These are phyloP conservation scores for Letharia lupina DNA, from an alignment of 495 filamentous ascomycete genomes.

Conservation along the genomic window DNA sequence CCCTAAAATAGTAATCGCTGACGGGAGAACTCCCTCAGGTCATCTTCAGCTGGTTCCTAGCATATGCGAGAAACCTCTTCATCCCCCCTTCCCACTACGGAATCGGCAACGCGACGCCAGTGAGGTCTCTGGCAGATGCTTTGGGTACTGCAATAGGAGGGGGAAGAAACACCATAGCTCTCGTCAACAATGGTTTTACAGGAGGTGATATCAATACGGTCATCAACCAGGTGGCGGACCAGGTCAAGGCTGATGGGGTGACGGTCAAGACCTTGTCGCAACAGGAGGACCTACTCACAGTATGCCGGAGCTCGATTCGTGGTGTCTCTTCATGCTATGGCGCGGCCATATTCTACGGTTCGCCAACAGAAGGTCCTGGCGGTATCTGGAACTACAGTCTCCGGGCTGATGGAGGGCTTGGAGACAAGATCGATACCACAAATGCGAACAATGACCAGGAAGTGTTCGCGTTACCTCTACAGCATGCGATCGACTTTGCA, in stretches of 20 bases:
- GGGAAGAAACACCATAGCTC: conserved; percentile 58
- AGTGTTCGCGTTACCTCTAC: conserved; percentile 67
- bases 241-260: conserved; percentile 44
- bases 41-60: conserved; percentile 57
- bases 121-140: conserved; percentile 53
- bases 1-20: background rate
- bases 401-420: conserved; percentile 58
- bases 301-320: conserved; percentile 58
- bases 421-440: conserved; percentile 50
- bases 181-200: conserved; percentile 63
- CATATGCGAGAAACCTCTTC: conserved; percentile 61
- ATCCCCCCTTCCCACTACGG: conserved; percentile 59
- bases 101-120: conserved; percentile 46
- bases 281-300: conserved; percentile 46
- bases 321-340: conserved; percentile 67
- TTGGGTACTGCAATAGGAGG: conserved; percentile 38
- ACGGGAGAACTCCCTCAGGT: conserved; percentile 28
- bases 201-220: conserved; percentile 65
- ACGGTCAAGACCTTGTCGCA: conserved; percentile 45
- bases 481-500: conserved; percentile 64
- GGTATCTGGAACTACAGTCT: conserved; percentile 81
- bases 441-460: conserved; percentile 56
- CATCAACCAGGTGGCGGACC: conserved; percentile 50
- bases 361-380: conserved; percentile 55
- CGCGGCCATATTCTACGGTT: conserved; percentile 65